Evolutionary conservation across 192 early-diverging fungal species (phyloP).

Genomic region (Entrophospora sp.): DNA sequence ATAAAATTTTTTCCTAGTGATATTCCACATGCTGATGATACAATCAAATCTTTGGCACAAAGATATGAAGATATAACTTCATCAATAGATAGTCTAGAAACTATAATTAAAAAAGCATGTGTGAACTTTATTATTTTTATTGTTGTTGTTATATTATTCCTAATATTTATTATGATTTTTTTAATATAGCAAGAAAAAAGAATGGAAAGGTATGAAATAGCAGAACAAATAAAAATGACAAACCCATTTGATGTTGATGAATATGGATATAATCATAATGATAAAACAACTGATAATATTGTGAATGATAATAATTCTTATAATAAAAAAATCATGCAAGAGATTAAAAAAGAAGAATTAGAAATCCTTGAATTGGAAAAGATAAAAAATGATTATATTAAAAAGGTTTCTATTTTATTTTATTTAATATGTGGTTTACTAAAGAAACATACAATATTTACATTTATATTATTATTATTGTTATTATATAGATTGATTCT

Average conservation of each 20-base stretch:
- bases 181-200: conserved; percentile 10
- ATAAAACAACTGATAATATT: not conserved
- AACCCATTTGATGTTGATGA: not conserved
- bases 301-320: too few species aligned
- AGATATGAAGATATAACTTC: conserved; percentile 20
- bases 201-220: conserved; percentile 4
- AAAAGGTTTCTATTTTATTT: not conserved
- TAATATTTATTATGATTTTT: not conserved
- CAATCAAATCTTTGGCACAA: not conserved
- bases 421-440: not conserved
- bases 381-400: not conserved
- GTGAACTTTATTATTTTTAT: not conserved
- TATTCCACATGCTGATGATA: not conserved
- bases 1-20: not conserved
- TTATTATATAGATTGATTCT: conserved; percentile 2
- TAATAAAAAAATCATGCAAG: conserved; percentile 2
- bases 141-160: not conserved
- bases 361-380: conserved; percentile 18
- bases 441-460: not conserved
- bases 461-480: too few species aligned
- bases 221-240: not conserved
- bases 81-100: conserved; percentile 19
- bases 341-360: not conserved
- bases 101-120: conserved; percentile 9
- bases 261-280: not conserved